phyloP scores from a whole-genome alignment of 192 early-diverging fungal genomes.

The Phlyctochytrium arcticum region DNA sequence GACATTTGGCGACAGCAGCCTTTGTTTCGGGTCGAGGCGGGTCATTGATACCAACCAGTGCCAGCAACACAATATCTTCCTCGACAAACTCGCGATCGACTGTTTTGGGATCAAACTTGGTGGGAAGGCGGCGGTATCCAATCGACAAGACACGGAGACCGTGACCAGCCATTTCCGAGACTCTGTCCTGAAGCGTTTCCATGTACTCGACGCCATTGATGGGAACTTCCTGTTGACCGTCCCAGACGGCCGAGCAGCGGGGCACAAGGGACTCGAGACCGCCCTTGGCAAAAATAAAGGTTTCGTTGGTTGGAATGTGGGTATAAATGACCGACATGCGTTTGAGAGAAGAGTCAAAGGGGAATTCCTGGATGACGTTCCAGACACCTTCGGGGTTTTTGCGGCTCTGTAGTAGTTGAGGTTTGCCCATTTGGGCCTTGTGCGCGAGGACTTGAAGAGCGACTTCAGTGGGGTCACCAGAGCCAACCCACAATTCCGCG shows the following conservation, averaged over 20 bases:
- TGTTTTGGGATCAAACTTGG: conserved; percentile 12
- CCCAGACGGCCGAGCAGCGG: conserved; percentile 18
- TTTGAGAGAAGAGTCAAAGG: conserved; percentile 30
- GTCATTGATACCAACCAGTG: conserved; percentile 79
- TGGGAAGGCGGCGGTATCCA: background rate
- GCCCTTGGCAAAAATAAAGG: conserved; percentile 3
- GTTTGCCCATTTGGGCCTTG: conserved; percentile 2
- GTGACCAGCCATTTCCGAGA: conserved; percentile 51
- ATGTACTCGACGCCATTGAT: background rate
- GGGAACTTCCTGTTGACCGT: conserved; percentile 14
- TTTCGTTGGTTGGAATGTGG: background rate
- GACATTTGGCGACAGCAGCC: conserved; percentile 62
- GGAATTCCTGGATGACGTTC: conserved; percentile 27
- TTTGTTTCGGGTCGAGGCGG: conserved; percentile 76
- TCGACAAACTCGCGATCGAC: conserved; percentile 29
- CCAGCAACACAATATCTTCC: conserved; percentile 62
- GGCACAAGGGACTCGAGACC: background rate
- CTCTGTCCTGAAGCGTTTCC: conserved; percentile 36
- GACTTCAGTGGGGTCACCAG: conserved; percentile 36
- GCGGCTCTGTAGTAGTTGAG: background rate
- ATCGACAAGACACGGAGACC: conserved; percentile 72
- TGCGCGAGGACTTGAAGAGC: conserved; percentile 32
- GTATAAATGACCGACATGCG: conserved; percentile 33
- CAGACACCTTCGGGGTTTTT: background rate
- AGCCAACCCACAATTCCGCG: conserved; percentile 19